These are phyloP conservation scores for Gracilaria vermiculophylla DNA, from an alignment of 23 red algal species.

Conservation along the genomic window DNA sequence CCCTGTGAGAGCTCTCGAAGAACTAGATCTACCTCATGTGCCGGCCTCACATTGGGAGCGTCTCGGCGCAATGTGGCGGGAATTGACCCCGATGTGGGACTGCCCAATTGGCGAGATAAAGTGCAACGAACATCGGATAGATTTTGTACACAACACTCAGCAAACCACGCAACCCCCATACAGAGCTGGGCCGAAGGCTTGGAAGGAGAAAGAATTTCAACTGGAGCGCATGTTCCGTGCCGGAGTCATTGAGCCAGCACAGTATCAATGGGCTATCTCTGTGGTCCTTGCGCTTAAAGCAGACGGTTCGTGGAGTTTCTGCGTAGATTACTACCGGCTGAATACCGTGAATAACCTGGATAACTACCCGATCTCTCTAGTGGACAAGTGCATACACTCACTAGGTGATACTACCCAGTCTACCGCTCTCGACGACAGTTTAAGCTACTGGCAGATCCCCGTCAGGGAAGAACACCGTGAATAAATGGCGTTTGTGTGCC, in stretches of 20 bases:
- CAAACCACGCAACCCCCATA: neutral
- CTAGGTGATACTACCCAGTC: neutral
- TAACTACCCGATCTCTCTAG: slow-evolving; percentile 1
- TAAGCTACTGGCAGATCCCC: neutral
- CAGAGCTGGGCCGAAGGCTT: neutral
- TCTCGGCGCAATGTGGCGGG: too few relatives aligned
- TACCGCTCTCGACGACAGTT: neutral
- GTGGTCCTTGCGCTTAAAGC: neutral
- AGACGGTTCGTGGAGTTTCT: too few relatives aligned
- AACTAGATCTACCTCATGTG: too few relatives aligned
- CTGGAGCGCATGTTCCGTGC: neutral
- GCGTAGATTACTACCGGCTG: neutral
- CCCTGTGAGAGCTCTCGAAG: too few relatives aligned
- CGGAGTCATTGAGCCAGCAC: neutral
- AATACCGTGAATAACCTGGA: neutral
- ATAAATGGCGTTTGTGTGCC: neutral
- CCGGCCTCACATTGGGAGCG: too few relatives aligned
- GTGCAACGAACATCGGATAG: neutral
- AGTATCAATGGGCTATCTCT: neutral
- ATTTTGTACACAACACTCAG: neutral
- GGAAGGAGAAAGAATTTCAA: neutral
- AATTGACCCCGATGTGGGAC: too few relatives aligned
- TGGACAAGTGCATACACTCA: slow-evolving; percentile 29
- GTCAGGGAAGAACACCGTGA: neutral
- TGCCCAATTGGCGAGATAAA: neutral